Base-by-base conservation (phyloP, 2,329 filamentous ascomycete genomes). In the Xylaria sp. region DNA sequence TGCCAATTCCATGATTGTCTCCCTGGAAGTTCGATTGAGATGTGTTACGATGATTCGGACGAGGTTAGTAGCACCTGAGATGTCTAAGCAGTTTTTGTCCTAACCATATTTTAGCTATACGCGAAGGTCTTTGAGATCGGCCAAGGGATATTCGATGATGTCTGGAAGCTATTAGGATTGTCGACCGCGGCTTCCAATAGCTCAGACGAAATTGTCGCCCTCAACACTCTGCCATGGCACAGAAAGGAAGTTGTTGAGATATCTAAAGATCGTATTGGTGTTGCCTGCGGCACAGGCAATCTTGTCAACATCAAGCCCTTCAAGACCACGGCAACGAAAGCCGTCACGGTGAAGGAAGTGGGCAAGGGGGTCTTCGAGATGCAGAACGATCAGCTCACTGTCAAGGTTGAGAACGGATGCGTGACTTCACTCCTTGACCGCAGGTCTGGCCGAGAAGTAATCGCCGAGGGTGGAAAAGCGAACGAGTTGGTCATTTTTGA, bases 1-100 rank as follows among this genome's bases (percentile, higher is more conserved):
- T 97, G 93, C 63, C 94, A 99, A 67, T 99, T 99, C 79, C 94
- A 99, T 62, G 94, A 99, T 70, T 97, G 94, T 70, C 80, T 99
- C 47, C 94, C 94, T 0, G 94, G 94, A 51, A 97, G 91, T 69
- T 90, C 86, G 29, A 97, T 99, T 64, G 92, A 95, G 72, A 97
- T 97, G 92, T 96, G 92, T 72, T 97, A 97, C 66, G 91, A 96
- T 70, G 94, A 99, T 69, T 96, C 92, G 2, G 89, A 96, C 69
- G 83, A 92, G 75, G 83, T 85, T 72, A 70, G 74, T 63, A 18
- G 11, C 13, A 22, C 16, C 18, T 29, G 42, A 43, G 26, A 6
- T 41, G 38, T 4, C 3, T 16, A 21, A 44, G 17, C 16, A 42
- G 26, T 1, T 13, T 17, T 13, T 26, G 6, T 1, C 6, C 39